These are phyloP conservation scores for Solanum peruvianum DNA, from an alignment of 257 asterid species.

Conservation along the genomic window DNA sequence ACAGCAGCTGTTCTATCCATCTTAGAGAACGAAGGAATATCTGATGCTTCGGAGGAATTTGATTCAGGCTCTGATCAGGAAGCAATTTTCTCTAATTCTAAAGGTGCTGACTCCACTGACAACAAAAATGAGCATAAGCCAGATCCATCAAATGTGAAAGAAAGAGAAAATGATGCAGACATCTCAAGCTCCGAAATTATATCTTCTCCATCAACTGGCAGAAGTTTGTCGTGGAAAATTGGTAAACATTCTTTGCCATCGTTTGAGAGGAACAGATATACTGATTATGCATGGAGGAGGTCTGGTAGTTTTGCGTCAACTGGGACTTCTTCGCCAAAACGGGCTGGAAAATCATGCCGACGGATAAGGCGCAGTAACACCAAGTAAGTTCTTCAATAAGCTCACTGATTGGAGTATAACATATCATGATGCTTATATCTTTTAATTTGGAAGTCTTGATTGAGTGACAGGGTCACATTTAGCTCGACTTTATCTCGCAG, in stretches of 20 bases:
- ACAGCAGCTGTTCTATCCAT: constrained; percentile 71
- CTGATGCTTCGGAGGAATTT: constrained; percentile 60
- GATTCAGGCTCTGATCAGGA: constrained; percentile 70
- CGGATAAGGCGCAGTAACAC: constrained; percentile 57
- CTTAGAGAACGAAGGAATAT: constrained; percentile 59
- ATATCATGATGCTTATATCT: not conserved
- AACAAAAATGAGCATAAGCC: not conserved
- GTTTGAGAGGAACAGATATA: constrained; percentile 40
- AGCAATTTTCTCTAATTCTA: constrained; percentile 19
- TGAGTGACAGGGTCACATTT: not conserved
- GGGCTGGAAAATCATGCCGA: constrained; percentile 81
- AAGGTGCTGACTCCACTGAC: not conserved
- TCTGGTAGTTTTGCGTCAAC: constrained; percentile 38
- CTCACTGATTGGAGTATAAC: not conserved
- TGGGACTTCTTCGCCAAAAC: constrained; percentile 38
- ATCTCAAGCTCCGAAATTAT: constrained; percentile 72
- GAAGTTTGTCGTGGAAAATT: constrained; percentile 88
- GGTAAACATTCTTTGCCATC: constrained; percentile 39
- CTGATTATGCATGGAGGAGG: constrained; percentile 38
- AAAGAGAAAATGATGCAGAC: constrained; percentile 38
- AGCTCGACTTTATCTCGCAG: not conserved
- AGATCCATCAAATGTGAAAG: constrained; percentile 17
- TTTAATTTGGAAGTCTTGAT: not conserved
- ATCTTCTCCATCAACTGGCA: constrained; percentile 61
- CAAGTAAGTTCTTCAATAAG: constrained; percentile 27